A percentile compares a stretch with the other conserved stretches of the same genome.
These are phyloP conservation scores for Erodium moschatum DNA, from an alignment of 441 rosid species.

Conservation along the genomic window DNA sequence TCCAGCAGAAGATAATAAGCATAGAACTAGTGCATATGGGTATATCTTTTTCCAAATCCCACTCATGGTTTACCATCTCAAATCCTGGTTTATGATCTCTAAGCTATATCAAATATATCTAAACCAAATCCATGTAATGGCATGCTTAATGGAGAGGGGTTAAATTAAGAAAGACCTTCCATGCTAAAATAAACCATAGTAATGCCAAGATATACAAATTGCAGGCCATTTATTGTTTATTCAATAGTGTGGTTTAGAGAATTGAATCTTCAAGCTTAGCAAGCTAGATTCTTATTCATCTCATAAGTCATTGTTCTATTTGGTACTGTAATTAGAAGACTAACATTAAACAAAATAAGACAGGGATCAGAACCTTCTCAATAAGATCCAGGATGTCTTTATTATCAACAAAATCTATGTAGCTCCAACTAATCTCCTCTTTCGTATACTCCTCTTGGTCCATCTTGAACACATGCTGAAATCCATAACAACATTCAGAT, in stretches of 20 bases:
- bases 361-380: conserved; percentile 41
- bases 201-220: not conserved
- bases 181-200: not conserved
- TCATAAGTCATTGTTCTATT: not conserved
- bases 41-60: too few species aligned
- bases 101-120: too few species aligned
- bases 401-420: conserved; percentile 95
- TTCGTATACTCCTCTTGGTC: conserved; percentile 96
- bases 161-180: not conserved
- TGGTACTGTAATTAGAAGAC: conserved; percentile 3
- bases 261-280: too few species aligned
- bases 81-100: too few species aligned
- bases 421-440: conserved; percentile 92
- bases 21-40: too few species aligned
- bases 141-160: not conserved
- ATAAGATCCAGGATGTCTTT: conserved; percentile 94
- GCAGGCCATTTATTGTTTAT: not conserved
- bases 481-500: conserved; percentile 18
- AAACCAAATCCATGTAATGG: not conserved
- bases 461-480: conserved; percentile 98
- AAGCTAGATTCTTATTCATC: too few species aligned
- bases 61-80: too few species aligned
- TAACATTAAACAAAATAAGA: not conserved
- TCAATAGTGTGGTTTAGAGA: not conserved
- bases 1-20: too few species aligned